Evolutionary conservation across 129 eudicot genomes (phyloP), one percentile per base, ranked within the genome.

Genomic region (Chrysanthemum makinoi): DNA sequence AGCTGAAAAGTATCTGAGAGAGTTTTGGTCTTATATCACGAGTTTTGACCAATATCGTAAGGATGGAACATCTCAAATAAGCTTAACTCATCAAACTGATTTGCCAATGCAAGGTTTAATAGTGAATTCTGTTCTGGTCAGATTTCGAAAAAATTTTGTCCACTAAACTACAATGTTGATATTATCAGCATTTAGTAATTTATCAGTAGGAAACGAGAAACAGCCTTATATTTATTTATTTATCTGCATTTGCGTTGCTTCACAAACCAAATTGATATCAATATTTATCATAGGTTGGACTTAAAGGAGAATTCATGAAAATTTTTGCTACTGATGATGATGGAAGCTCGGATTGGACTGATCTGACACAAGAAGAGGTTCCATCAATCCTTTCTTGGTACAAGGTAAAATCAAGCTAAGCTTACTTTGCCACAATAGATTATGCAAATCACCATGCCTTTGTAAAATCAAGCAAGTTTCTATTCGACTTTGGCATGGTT

Each of bases 341-440:
- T 14, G 85, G 51, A 79, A 77, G 75, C 62, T 78, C 76, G 20
- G 77, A 73, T 20, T 94, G 98, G 98, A 81, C 73, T 75, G 39
- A 74, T 55, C 77, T 94, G 79, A 67, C 85, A 63, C 72, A 35
- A 47, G 90, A 82, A 12, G 80, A 81, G 5, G 54, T 75, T 76
- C 81, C 88, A 65, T 78, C 95, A 68, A 51, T 80, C n/a, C 83
- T 89, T 80, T 80, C 88, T 39, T 94, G 98, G 98, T 94, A 94
- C 90, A 94, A 94, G 98, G 98, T 94, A 78, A 52, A 13, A 24
- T 51, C 70, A 39, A 44, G 18, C 18, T 17, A 52, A 52, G 19
- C 19, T 3, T 52, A 4, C 18, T 13, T 12, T 69, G 10, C 39
- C 39, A 33, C 39, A 33, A 33, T 33, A 33, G 33, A 3, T 28